These are phyloP conservation scores for Ocimum tenuiflorum DNA, from an alignment of 257 asterid genomes.

Conservation along the genomic window DNA sequence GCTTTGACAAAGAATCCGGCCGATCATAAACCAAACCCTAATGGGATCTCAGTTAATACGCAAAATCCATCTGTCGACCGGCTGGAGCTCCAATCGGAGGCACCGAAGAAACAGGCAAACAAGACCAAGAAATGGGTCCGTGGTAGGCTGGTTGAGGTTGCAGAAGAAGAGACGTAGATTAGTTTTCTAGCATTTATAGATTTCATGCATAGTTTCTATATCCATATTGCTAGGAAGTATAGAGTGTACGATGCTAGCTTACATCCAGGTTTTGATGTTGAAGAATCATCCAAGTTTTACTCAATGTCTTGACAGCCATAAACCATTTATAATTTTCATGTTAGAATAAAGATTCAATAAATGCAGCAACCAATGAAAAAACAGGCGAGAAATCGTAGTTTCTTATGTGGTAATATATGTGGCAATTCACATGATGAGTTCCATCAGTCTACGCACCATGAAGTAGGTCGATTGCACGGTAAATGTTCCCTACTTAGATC, in stretches of 20 bases:
- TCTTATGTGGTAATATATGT: no score
- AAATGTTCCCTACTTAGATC: no score
- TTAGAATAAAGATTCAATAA: no score
- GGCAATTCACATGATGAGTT: no score
- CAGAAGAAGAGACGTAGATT: constrained; percentile 41
- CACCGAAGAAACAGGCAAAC: constrained; percentile 5
- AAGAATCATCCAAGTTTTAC: background rate
- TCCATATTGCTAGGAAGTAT: constrained; percentile 24
- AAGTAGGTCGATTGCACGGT: no score
- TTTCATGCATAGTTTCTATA: constrained; percentile 2
- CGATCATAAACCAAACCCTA: constrained; percentile 21
- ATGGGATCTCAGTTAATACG: constrained; percentile 17
- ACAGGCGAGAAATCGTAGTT: no score
- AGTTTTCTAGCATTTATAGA: constrained; percentile 21
- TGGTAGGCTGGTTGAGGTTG: constrained; percentile 75
- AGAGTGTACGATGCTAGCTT: constrained; percentile 24
- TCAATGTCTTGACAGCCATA: no score
- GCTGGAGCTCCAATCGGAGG: constrained; percentile 6
- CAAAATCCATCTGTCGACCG: constrained; percentile 18
- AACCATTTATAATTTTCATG: no score
- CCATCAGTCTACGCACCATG: no score
- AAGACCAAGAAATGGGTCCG: constrained; percentile 69
- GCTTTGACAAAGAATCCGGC: constrained; percentile 8
- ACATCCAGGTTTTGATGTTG: constrained; percentile 24
- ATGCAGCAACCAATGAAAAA: no score